Percentiles rank a stretch among this genome's conserved stretches.
phyloP scores from a whole-genome alignment of 2,329 filamentous ascomycete species.

The Thielaviopsis populi region DNA sequence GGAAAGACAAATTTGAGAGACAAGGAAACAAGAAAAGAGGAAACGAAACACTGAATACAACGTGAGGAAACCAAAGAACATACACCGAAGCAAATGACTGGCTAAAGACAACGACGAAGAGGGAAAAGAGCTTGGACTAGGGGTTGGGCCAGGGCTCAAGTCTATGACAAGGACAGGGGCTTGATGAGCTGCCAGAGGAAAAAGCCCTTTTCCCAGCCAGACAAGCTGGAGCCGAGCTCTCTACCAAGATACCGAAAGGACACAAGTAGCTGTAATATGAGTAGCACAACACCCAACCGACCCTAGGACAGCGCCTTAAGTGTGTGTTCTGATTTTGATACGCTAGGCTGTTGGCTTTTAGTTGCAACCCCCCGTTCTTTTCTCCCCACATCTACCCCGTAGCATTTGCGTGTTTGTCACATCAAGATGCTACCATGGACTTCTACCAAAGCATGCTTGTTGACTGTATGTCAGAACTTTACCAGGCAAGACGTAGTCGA shows the following conservation, averaged over 20 bases:
- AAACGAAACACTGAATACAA: not conserved
- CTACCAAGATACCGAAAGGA: not conserved
- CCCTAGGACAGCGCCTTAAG: not conserved
- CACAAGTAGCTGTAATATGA: not conserved
- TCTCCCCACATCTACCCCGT: not conserved
- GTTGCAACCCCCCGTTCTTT: not conserved
- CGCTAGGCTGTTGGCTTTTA: not conserved
- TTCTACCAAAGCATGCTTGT: not conserved
- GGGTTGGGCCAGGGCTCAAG: not conserved
- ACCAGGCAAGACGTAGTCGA: not conserved
- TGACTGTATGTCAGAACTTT: not conserved
- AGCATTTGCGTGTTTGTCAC: not conserved
- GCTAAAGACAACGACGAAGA: not conserved
- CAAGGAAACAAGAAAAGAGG: not conserved
- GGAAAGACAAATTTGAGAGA: slow-evolving; percentile 1
- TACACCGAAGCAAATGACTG: not conserved
- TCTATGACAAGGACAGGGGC: not conserved
- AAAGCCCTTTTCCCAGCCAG: not conserved
- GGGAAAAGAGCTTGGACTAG: not conserved
- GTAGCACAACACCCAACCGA: not conserved
- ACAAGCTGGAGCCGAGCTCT: not conserved
- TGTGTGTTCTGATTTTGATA: not conserved
- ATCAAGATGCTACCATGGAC: not conserved
- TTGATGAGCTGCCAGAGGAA: not conserved
- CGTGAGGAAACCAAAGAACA: not conserved